Base-by-base conservation (phyloP, 23 red algal genomes). In the Gracilariopsis chorda region DNA sequence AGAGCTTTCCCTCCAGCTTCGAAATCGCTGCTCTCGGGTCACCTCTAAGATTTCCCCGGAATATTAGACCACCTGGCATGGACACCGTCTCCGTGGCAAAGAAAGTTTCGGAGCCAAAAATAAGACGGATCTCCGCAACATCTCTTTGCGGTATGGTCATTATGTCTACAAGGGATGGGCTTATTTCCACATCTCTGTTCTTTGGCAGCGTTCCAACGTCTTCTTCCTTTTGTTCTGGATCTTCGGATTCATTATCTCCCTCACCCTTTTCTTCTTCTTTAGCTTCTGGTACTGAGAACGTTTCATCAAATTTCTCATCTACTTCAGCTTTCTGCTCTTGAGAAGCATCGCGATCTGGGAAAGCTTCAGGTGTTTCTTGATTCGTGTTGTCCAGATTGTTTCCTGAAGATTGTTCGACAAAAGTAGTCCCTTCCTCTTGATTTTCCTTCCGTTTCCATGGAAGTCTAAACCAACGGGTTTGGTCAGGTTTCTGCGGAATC, bases 91-190 rank as follows among this genome's bases (percentile, higher is more conserved):
- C 90, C 42, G 84, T 98, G 34, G 95, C 90, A 48, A 94, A 98
- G 73, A 98, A 98, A 32, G 95, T 98, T 78, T 98, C 95, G 40
- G 95, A 80, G 36, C 90, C 90, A 75, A 98, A 98, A 53, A 98
- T 98, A 7, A 73, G 71, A 28, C 91, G 90, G 44, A 98, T 98
- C 8, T 56, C 37, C 0, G 87, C 73, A 59, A 98, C 49, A 40
- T 98, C 95, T 17, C 78, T 52, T 48, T 84, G 94, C 13, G 91
- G 58, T 42, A 94, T 92, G 21, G 89, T 64, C 40, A 80, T 80
- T 33, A 86, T 65, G 55, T 86, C 82, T 34, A 63, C 45, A 44
- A 73, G 23, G 17, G 67, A 1, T 45, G 39, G 7, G 67, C 28
- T 73, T 21, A 46, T 36, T 47, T 73, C 67, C 14, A 42, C 40